These are phyloP conservation scores for Mucor racemosus DNA, from an alignment of 371 early-diverging fungal genomes.

Conservation along the genomic window DNA sequence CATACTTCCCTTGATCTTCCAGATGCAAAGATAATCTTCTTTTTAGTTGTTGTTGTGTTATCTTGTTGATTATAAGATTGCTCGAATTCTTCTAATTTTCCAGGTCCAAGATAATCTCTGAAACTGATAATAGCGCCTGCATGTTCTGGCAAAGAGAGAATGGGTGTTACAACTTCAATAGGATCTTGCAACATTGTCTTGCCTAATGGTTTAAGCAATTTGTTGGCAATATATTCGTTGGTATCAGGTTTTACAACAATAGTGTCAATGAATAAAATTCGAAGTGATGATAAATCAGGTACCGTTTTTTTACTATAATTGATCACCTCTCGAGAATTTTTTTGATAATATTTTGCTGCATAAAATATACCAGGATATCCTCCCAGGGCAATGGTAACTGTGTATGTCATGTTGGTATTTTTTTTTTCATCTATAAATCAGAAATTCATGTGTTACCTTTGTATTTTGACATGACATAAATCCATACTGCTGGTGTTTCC, in stretches of 20 bases:
- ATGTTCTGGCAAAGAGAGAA: constrained; percentile 74
- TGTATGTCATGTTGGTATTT: background rate
- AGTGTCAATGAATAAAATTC: constrained; percentile 75
- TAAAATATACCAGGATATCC: constrained; percentile 72
- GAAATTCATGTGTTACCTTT: constrained; percentile 30
- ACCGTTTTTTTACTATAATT: constrained; percentile 62
- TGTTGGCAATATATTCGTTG: constrained; percentile 65
- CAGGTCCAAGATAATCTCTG: constrained; percentile 53
- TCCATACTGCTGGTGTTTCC: constrained; percentile 70
- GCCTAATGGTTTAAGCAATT: constrained; percentile 66
- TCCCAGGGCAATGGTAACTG: constrained; percentile 71
- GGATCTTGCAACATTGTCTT: constrained; percentile 39
- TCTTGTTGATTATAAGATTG: constrained; percentile 20
- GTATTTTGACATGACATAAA: constrained; percentile 65
- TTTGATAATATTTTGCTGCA: constrained; percentile 58
- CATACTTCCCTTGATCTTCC: constrained; percentile 58
- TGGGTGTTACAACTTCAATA: constrained; percentile 66
- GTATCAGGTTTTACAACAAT: constrained; percentile 63
- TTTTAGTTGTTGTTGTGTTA: constrained; percentile 25
- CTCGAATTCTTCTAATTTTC: constrained; percentile 40
- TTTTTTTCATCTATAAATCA: background rate
- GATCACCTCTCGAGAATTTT: constrained; percentile 53
- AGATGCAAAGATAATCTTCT: constrained; percentile 39
- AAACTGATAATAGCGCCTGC: constrained; percentile 75
- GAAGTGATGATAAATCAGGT: constrained; percentile 67